Evolutionary conservation across 1,284 basidiomycete genomes (phyloP).

Genomic region (Cutaneotrichosporon sp.): DNA sequence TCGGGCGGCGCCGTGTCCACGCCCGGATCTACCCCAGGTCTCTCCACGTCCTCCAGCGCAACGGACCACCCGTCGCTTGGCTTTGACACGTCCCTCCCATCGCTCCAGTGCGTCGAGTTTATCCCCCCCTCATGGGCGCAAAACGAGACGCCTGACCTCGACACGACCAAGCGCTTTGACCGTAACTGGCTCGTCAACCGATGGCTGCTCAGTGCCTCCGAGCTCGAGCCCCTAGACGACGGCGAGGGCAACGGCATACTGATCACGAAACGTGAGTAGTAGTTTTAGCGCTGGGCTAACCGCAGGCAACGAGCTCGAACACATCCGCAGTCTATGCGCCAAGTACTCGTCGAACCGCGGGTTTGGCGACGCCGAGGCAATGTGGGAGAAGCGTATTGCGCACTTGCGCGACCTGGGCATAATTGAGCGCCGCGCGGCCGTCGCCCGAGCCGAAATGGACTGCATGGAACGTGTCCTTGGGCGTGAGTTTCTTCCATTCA

Average conservation of each 20-base stretch:
- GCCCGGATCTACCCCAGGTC: not conserved
- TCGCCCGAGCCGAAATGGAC: slow-evolving; percentile 17
- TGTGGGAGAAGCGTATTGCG: slow-evolving; percentile 18
- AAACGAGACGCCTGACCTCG: slow-evolving; percentile 11
- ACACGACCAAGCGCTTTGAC: slow-evolving; percentile 11
- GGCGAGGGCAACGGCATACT: slow-evolving; percentile 5
- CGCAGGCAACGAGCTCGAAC: slow-evolving; percentile 5
- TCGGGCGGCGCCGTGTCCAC: not conserved
- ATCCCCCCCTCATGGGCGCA: slow-evolving; percentile 5
- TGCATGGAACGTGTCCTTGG: slow-evolving; percentile 19
- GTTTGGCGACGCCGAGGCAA: slow-evolving; percentile 18
- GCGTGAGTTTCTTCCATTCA: slow-evolving; percentile 3
- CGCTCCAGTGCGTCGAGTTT: slow-evolving; percentile 2
- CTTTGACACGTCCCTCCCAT: slow-evolving; percentile 1
- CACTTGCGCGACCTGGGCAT: slow-evolving; percentile 15
- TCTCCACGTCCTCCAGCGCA: not conserved
- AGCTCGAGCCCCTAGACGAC: slow-evolving; percentile 6
- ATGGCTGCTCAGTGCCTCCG: slow-evolving; percentile 8
- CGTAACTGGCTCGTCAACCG: slow-evolving; percentile 21
- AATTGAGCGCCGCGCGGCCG: slow-evolving; percentile 13
- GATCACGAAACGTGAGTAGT: slow-evolving; percentile 10
- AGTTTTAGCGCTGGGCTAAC: not conserved
- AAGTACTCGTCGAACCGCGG: slow-evolving; percentile 13
- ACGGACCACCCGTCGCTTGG: not conserved
- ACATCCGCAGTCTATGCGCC: slow-evolving; percentile 6